phyloP scores from a whole-genome alignment of 352 stramenopile genomes.

The Chrysophaeum taylorii region DNA sequence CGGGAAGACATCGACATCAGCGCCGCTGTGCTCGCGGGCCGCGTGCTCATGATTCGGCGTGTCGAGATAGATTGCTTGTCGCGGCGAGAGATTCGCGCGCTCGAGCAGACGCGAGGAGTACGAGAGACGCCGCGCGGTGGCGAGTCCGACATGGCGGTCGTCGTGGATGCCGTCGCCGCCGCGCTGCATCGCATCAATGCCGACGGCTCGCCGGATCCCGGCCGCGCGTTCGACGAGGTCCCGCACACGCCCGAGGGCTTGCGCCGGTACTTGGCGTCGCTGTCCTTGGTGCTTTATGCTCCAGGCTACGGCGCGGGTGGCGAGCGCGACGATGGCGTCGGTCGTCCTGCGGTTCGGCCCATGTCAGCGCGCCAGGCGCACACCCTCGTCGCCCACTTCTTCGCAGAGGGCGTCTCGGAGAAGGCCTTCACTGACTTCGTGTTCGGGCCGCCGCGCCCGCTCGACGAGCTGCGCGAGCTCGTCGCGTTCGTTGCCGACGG shows the following conservation, averaged over 20 bases:
- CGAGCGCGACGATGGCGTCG: not conserved
- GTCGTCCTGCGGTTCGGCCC: not conserved
- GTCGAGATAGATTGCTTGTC: not conserved
- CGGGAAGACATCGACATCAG: not conserved
- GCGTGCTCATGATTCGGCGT: not conserved
- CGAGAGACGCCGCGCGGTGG: not conserved
- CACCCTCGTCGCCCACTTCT: not conserved
- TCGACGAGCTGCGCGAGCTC: not conserved
- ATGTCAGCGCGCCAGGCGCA: not conserved
- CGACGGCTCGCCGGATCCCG: not conserved
- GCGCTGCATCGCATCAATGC: not conserved
- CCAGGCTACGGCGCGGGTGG: constrained; percentile 4
- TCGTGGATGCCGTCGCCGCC: not conserved
- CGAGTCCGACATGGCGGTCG: not conserved
- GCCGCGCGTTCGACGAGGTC: not conserved
- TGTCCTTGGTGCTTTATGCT: not conserved
- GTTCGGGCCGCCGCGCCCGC: not conserved
- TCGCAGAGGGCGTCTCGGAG: not conserved
- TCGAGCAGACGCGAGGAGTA: too few species aligned
- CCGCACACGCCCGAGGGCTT: not conserved
- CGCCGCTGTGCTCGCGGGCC: not conserved
- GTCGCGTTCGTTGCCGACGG: not conserved
- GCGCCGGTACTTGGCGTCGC: not conserved
- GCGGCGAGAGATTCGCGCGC: not conserved
- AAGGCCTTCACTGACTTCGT: not conserved